These are phyloP conservation scores for Aspergillus sp. DNA, from an alignment of 2,329 filamentous ascomycete genomes.

Conservation along the genomic window DNA sequence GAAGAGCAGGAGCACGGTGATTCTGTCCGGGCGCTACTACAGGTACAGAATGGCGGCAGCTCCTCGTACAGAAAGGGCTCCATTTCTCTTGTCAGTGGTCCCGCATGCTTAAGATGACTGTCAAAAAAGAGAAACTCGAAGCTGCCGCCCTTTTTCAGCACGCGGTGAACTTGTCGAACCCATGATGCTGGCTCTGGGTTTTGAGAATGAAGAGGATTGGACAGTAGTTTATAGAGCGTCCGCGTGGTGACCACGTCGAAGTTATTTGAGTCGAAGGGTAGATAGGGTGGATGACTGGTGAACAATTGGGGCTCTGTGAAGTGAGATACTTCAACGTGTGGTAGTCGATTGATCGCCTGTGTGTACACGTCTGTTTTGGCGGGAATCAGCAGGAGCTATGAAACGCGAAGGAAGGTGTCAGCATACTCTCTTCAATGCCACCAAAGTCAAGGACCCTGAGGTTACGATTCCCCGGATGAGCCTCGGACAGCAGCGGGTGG, in stretches of 20 bases:
- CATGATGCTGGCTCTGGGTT: conserved; percentile 2
- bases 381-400: not conserved
- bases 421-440: conserved; percentile 5
- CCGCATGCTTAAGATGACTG: conserved; percentile 1
- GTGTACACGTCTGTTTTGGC: conserved; percentile 4
- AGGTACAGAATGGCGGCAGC: not conserved
- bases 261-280: conserved; percentile 4
- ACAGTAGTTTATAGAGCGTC: conserved; percentile 1
- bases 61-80: conserved; percentile 3
- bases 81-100: conserved; percentile 3
- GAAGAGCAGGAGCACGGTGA: not conserved
- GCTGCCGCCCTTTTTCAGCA: not conserved
- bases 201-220: not conserved
- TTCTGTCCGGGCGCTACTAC: not conserved
- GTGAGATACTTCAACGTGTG: conserved; percentile 5
- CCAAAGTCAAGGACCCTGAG: conserved; percentile 10
- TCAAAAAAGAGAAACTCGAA: conserved; percentile 9
- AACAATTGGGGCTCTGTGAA: conserved; percentile 3
- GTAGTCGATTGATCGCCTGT: not conserved
- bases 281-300: not conserved
- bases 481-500: conserved; percentile 8
- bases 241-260: conserved; percentile 7
- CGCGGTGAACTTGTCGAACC: conserved; percentile 1
- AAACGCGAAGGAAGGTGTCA: not conserved
- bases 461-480: not conserved